phyloP scores from a whole-genome alignment of 2,329 filamentous ascomycete genomes.

The Aureobasidium sp. region DNA sequence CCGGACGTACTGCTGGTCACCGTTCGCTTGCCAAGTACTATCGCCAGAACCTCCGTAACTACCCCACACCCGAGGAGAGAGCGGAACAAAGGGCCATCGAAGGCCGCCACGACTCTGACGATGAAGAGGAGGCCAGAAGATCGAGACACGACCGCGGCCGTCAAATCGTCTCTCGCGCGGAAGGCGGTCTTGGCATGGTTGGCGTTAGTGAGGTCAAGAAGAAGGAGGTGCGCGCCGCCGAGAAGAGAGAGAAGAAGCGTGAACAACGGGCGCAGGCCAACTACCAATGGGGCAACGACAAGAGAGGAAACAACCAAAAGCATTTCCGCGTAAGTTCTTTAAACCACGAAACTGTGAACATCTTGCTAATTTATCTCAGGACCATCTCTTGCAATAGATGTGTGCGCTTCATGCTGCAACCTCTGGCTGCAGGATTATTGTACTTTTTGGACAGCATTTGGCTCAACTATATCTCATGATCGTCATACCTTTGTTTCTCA shows the following conservation, averaged over 20 bases:
- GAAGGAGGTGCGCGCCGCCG: slow-evolving; percentile 54
- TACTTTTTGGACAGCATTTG: not conserved
- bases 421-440: not conserved
- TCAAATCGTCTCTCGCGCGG: slow-evolving; percentile 52
- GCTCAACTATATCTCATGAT: slow-evolving; percentile 2
- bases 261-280: slow-evolving; percentile 43
- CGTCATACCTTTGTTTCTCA: not conserved
- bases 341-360: not conserved
- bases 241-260: slow-evolving; percentile 60
- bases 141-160: slow-evolving; percentile 23
- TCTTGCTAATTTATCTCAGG: slow-evolving; percentile 24
- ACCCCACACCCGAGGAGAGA: slow-evolving; percentile 72
- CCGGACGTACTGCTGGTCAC: slow-evolving; percentile 82
- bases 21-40: slow-evolving; percentile 81
- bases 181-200: slow-evolving; percentile 67
- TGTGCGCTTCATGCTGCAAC: not conserved
- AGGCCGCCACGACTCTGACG: slow-evolving; percentile 36
- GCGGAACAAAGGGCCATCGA: slow-evolving; percentile 56
- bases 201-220: slow-evolving; percentile 71
- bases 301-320: slow-evolving; percentile 68
- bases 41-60: slow-evolving; percentile 81
- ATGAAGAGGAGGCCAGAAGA: slow-evolving; percentile 30
- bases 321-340: slow-evolving; percentile 51
- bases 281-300: slow-evolving; percentile 63
- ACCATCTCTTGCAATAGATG: slow-evolving; percentile 34